Evolutionary conservation across 495 filamentous ascomycete species (phyloP), one percentile per base, ranked within the genome.

Genomic region (Xylaria venustula): DNA sequence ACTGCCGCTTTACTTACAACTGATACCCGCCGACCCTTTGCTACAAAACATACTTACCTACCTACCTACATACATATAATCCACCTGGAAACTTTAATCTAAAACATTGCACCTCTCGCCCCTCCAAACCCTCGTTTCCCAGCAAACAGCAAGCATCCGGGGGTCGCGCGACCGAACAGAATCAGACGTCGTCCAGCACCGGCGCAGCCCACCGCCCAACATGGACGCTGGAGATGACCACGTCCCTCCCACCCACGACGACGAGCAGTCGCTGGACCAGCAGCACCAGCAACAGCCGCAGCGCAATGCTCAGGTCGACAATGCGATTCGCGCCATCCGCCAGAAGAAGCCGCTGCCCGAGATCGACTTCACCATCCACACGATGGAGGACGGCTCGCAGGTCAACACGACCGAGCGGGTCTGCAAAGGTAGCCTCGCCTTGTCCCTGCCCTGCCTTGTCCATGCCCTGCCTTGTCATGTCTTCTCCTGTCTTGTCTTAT

Each of bases 331-430:
- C 69, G 94, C 93, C 53, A 88, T 98, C 72, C 85, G 83, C 69
- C 83, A 98, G 63, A 98, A 97, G 85, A 91, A 88, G 77, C 91
- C 93, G 48, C 84, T 92, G 47, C 94, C 94, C 32, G 94, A 98
- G 81, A 97, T 98, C 71, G 94, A 98, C 77, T 98, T 98, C 73
- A 92, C 92, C 49, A 85, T 98, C 67, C 94, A 98, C 75, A 92
- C 88, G 45, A 96, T 98, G 93, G 94, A 98, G 76, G 94, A 98
- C 83, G 91, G 90, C 66, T 85, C 85, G 25, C 88, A 96, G 75
- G 94, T 98, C 71, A 98, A 88, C 81, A 98, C 94, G 51, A 76
- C 88, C 75, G 94, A 98, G 73, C 84, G 94, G 66, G 94, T 98
- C 60, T 93, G 93, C 77, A 98, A 97, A 90, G 94, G 94, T 97